phyloP scores from a whole-genome alignment of 108 stramenopile genomes.

The Nannochloropsis gaditana region DNA sequence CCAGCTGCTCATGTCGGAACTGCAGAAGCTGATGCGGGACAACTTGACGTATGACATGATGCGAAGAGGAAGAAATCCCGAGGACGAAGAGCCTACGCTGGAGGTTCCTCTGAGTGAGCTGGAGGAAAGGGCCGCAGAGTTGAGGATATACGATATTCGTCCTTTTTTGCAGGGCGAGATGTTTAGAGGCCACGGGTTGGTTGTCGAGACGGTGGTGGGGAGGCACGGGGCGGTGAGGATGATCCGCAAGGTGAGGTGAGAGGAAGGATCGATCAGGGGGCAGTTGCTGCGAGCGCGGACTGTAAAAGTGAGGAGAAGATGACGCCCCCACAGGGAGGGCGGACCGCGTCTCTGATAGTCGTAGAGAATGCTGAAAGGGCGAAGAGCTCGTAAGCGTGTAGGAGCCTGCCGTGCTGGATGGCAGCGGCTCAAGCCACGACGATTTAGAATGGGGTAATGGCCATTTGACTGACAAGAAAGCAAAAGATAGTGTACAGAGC shows the following conservation, averaged over 20 bases:
- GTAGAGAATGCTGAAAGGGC: too few relatives aligned
- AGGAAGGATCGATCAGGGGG: neutral
- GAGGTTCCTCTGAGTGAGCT: constrained; percentile 30
- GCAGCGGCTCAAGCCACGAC: too few relatives aligned
- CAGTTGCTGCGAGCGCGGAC: too few relatives aligned
- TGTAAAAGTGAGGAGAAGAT: too few relatives aligned
- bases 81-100: constrained; percentile 3
- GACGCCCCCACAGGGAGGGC: too few relatives aligned
- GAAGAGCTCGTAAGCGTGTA: too few relatives aligned
- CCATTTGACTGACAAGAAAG: too few relatives aligned
- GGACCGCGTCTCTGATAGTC: too few relatives aligned
- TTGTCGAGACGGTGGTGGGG: constrained; percentile 20
- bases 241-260: neutral
- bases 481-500: too few relatives aligned
- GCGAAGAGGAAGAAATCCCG: neutral
- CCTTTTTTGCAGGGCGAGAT: constrained; percentile 28
- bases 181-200: constrained; percentile 22
- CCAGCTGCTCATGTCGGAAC: constrained; percentile 55
- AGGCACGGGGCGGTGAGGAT: neutral
- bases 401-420: too few relatives aligned
- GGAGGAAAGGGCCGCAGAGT: constrained; percentile 22
- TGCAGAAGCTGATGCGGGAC: constrained; percentile 43
- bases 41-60: neutral
- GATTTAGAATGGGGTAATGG: too few relatives aligned
- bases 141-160: constrained; percentile 32